Evolutionary conservation across 2,329 filamentous ascomycete species (phyloP).

Genomic region (Pyrenophora tritici-repentis): DNA sequence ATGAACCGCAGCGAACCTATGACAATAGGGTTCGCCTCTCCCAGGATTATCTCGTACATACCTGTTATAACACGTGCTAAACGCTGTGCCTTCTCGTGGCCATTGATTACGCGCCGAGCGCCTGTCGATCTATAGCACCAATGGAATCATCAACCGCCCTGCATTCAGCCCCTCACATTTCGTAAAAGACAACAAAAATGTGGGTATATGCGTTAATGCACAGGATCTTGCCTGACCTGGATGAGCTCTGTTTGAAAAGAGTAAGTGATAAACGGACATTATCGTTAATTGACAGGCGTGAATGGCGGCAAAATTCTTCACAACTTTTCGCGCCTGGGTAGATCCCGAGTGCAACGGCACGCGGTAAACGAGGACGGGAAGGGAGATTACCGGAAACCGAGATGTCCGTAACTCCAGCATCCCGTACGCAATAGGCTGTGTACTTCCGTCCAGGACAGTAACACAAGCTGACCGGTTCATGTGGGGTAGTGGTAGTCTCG

Average conservation of each 20-base stretch:
- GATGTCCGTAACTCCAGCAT: background rate
- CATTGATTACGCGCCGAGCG: constrained; percentile 19
- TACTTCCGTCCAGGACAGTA: constrained; percentile 2
- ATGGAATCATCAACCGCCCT: constrained; percentile 10
- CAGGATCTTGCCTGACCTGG: background rate
- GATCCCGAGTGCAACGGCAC: background rate
- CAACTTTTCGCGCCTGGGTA: constrained; percentile 5
- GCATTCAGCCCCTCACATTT: constrained; percentile 8
- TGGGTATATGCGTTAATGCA: constrained; percentile 12
- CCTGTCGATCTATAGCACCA: constrained; percentile 3
- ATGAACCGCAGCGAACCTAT: background rate
- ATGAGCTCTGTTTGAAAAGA: background rate
- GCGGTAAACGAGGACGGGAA: background rate
- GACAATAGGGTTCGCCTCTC: background rate
- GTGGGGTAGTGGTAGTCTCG: background rate
- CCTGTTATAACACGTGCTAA: constrained; percentile 2
- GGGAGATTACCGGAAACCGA: constrained; percentile 4
- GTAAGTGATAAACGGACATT: background rate
- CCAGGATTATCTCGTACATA: background rate
- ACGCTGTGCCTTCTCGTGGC: constrained; percentile 6
- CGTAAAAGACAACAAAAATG: constrained; percentile 4
- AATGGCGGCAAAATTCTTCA: constrained; percentile 11
- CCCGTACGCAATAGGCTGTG: constrained; percentile 4
- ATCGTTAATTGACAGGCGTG: background rate
- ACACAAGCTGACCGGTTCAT: background rate